phyloP scores from a whole-genome alignment of 371 early-diverging fungal genomes.

The Syncephalastrum racemosum region DNA sequence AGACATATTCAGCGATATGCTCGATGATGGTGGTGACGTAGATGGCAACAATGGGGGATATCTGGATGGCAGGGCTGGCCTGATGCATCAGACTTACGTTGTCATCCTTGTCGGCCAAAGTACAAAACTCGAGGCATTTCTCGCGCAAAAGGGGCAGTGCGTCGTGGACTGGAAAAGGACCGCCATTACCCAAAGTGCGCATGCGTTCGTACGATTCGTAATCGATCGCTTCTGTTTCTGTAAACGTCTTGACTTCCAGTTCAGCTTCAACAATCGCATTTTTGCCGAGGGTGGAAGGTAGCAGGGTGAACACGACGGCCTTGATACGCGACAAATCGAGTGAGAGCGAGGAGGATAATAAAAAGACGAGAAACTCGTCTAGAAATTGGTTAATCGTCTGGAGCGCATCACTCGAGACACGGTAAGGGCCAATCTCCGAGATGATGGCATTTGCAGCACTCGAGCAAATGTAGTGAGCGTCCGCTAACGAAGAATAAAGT shows the following conservation, averaged over 20 bases:
- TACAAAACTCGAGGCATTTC: constrained; percentile 61
- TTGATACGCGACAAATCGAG: constrained; percentile 60
- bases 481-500: constrained; percentile 15
- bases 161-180: constrained; percentile 20
- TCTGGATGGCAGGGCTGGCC: constrained; percentile 22
- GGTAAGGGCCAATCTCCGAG: constrained; percentile 61
- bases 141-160: constrained; percentile 41
- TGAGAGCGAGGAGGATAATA: constrained; percentile 53
- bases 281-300: constrained; percentile 63
- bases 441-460: constrained; percentile 70
- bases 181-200: constrained; percentile 31
- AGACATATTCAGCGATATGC: constrained; percentile 63
- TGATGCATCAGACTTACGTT: constrained; percentile 12
- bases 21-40: constrained; percentile 68
- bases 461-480: constrained; percentile 65
- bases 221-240: constrained; percentile 56
- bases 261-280: constrained; percentile 72
- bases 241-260: constrained; percentile 63
- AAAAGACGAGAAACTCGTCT: constrained; percentile 58
- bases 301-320: constrained; percentile 43
- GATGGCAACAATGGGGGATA: constrained; percentile 64
- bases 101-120: constrained; percentile 51
- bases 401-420: constrained; percentile 63
- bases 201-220: constrained; percentile 48
- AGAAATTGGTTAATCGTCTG: constrained; percentile 63